Percentiles rank a stretch among this genome's conserved stretches.
Evolutionary conservation across 768 basidiomycete species (phyloP).

Genomic region (Mycena kentingensis): DNA sequence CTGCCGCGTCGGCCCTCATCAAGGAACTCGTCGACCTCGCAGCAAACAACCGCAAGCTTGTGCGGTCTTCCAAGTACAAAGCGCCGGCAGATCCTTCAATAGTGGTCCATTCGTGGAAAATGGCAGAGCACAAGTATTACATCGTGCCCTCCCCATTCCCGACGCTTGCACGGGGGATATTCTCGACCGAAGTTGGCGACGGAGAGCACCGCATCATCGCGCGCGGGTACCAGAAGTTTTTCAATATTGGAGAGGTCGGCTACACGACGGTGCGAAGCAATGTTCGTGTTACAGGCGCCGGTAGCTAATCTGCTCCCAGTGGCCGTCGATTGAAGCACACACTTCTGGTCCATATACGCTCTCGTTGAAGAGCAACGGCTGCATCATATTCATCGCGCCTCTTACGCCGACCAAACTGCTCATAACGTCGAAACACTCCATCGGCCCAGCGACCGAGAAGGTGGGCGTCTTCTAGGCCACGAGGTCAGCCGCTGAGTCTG

Average conservation of each 20-base stretch:
- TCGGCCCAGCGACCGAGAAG: conserved; percentile 54
- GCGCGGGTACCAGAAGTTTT: conserved; percentile 98
- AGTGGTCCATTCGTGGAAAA: conserved; percentile 85
- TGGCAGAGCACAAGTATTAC: conserved; percentile 95
- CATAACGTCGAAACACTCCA: conserved; percentile 89
- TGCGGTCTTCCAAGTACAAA: conserved; percentile 55
- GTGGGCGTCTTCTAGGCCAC: too few relatives aligned
- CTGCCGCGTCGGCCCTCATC: conserved; percentile 52
- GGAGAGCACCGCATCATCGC: conserved; percentile 66
- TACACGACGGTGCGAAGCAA: conserved; percentile 79
- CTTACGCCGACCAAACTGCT: conserved; percentile 74
- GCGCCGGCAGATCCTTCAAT: conserved; percentile 59
- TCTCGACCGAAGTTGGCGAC: conserved; percentile 65
- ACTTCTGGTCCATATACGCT: conserved; percentile 82
- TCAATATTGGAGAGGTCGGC: conserved; percentile 94
- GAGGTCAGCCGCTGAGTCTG: background rate
- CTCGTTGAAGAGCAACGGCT: conserved; percentile 93
- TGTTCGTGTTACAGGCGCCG: background rate
- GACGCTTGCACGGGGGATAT: conserved; percentile 88
- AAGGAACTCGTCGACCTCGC: conserved; percentile 53
- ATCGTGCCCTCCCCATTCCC: conserved; percentile 89
- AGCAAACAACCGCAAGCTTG: conserved; percentile 59
- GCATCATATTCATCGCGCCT: conserved; percentile 93
- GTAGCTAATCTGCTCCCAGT: conserved; percentile 53
- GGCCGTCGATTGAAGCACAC: conserved; percentile 68